Percentiles rank a stretch among this genome's conserved stretches.
Conservation (phyloP, 139 green algal species). For the Tetraselmis striata region DNA sequence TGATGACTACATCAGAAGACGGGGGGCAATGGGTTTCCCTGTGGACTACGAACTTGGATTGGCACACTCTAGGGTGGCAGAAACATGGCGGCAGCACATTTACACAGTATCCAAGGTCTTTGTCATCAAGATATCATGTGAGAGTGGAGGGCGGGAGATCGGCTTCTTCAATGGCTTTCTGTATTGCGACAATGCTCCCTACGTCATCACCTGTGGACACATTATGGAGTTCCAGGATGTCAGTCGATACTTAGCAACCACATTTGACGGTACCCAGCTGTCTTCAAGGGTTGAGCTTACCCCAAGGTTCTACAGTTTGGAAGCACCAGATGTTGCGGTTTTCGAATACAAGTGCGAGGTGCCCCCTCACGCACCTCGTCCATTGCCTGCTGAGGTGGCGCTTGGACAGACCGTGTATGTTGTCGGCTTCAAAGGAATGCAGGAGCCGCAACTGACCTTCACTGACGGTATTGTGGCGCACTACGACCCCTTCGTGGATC, state of each 20-base stretch:
- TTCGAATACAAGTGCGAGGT: not conserved
- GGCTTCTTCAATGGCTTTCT: not conserved
- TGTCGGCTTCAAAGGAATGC: not conserved
- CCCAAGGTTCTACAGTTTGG: not conserved
- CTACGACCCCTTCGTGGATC: not conserved
- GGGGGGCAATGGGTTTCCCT: not conserved
- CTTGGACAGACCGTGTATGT: not conserved
- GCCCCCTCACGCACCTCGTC: not conserved
- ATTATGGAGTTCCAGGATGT: not conserved
- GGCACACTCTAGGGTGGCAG: not conserved
- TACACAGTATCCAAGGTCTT: not conserved
- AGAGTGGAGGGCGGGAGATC: not conserved
- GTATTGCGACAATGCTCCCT: not conserved
- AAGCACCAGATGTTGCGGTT: not conserved
- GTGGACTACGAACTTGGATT: not conserved
- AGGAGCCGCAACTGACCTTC: not conserved
- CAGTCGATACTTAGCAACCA: not conserved
- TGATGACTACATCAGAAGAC: not conserved
- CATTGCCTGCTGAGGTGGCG: not conserved
- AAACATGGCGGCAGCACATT: not conserved
- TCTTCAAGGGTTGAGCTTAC: not conserved
- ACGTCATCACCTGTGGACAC: not conserved
- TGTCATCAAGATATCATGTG: conserved; percentile 1
- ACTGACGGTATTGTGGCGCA: not conserved
- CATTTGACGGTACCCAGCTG: not conserved